Conservation (phyloP, 257 asterid genomes). For the Anisodus acutangulus region DNA sequence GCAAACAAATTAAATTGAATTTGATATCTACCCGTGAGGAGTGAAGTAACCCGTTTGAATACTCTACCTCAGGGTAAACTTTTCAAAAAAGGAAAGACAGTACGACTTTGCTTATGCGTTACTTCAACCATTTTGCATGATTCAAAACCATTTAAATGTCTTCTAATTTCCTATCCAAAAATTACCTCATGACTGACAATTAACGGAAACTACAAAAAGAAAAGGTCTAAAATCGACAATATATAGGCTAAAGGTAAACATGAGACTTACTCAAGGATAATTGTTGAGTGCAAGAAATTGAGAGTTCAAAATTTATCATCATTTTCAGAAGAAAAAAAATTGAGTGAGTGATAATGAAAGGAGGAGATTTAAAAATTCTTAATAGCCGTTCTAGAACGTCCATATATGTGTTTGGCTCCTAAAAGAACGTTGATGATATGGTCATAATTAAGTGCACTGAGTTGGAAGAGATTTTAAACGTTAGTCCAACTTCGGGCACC, state of each 20-base stretch:
- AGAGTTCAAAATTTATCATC: neutral
- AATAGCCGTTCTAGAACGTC: neutral
- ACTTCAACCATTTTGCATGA: neutral
- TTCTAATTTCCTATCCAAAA: neutral
- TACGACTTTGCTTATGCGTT: slow-evolving; percentile 9
- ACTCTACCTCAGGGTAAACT: neutral
- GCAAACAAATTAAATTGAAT: neutral
- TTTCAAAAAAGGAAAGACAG: neutral
- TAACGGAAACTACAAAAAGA: neutral
- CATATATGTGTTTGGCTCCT: neutral
- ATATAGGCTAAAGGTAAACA: neutral
- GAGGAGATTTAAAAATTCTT: neutral
- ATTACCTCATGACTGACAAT: neutral
- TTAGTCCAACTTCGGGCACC: neutral
- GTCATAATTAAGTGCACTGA: neutral
- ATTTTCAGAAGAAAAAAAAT: neutral
- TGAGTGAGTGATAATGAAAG: neutral
- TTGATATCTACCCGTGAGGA: slow-evolving; percentile 8
- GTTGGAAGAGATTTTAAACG: neutral
- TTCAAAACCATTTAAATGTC: neutral
- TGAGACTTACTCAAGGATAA: slow-evolving; percentile 11
- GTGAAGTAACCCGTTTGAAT: slow-evolving; percentile 14
- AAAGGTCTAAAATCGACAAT: no score
- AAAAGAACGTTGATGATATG: slow-evolving; percentile 9
- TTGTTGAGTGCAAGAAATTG: slow-evolving; percentile 18